Percentiles rank a stretch among this genome's conserved stretches.
phyloP scores from a whole-genome alignment of 1,284 basidiomycete genomes.

The Ustilago vetiveriae region DNA sequence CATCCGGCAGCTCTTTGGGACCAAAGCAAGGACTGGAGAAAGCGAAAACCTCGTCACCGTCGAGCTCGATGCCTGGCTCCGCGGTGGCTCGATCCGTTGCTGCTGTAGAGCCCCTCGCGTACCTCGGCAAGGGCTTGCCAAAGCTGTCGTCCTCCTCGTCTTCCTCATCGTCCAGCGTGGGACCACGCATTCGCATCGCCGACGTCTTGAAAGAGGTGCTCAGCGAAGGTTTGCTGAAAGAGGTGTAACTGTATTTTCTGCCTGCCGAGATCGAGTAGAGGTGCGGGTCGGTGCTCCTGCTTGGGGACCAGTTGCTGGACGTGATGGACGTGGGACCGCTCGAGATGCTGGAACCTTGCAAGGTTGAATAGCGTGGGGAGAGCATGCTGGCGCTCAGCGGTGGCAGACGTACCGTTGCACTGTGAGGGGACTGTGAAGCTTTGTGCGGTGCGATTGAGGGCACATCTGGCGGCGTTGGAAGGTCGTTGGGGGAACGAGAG shows the following conservation, averaged over 20 bases:
- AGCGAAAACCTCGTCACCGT: constrained; percentile 57
- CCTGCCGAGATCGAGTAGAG: constrained; percentile 53
- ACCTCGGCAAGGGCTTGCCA: constrained; percentile 27
- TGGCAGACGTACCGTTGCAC: constrained; percentile 35
- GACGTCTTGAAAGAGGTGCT: constrained; percentile 60
- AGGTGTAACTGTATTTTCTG: constrained; percentile 45
- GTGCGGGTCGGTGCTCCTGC: constrained; percentile 47
- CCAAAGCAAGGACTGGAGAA: constrained; percentile 62
- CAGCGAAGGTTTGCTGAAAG: constrained; percentile 54
- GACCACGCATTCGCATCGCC: constrained; percentile 54
- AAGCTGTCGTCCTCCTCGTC: constrained; percentile 54
- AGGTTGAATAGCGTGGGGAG: constrained; percentile 36
- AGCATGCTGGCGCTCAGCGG: constrained; percentile 42
- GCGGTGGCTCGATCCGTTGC: constrained; percentile 23
- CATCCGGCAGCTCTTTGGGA: constrained; percentile 48
- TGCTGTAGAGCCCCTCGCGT: constrained; percentile 19
- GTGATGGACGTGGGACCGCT: constrained; percentile 47
- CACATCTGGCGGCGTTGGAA: constrained; percentile 63
- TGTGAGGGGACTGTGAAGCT: constrained; percentile 28
- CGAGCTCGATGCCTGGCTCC: constrained; percentile 39
- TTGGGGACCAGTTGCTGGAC: constrained; percentile 51
- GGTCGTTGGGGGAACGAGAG: constrained; percentile 56
- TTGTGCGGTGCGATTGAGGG: constrained; percentile 30
- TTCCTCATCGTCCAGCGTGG: constrained; percentile 43
- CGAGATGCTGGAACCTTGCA: constrained; percentile 50